Evolutionary conservation across 306 rosid species (phyloP).

Genomic region (apple (Malus domestica)): ASM211411v1 NC_041791.1:37289501-37290000

Average conservation of each 20-base stretch:
- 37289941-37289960: conserved; percentile 34
- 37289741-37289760: conserved; percentile 64
- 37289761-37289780: conserved; percentile 71
- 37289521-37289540: conserved; percentile 97
- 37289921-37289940: conserved; percentile 90
- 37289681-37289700: conserved; percentile 1
- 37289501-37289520: conserved; percentile 72
- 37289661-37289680: neutral
- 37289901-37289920: conserved; percentile 90
- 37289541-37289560: conserved; percentile 86
- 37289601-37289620: conserved; percentile 6
- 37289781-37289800: conserved; percentile 80
- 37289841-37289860: conserved; percentile 73
- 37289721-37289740: conserved; percentile 63
- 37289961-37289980: conserved; percentile 1
- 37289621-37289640: neutral
- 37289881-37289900: conserved; percentile 91
- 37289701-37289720: conserved; percentile 60
- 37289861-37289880: conserved; percentile 94
- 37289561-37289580: conserved; percentile 54
- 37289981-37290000: conserved; percentile 16
- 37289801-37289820: conserved; percentile 86
- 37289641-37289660: neutral
- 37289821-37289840: conserved; percentile 72
- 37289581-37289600: neutral